Evolutionary conservation across 306 rosid genomes (phyloP).

Genomic region (Acmispon strigosus): DNA sequence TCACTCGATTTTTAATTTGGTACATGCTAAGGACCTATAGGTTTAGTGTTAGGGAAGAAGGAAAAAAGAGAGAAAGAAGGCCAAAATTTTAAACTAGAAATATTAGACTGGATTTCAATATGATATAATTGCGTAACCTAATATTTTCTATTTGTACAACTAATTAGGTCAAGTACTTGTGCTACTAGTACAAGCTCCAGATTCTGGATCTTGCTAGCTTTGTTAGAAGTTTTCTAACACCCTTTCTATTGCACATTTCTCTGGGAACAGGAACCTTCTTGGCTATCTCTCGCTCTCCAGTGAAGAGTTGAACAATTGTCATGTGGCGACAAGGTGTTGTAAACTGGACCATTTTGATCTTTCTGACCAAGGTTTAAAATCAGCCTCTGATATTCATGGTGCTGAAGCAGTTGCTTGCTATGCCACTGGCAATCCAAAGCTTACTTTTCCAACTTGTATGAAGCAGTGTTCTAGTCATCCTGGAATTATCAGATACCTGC

Average conservation of each 20-base stretch:
- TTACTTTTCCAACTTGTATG: slow-evolving; percentile 66
- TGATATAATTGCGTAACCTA: too few relatives aligned
- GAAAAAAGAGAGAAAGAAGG: too few relatives aligned
- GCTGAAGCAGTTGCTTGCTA: slow-evolving; percentile 89
- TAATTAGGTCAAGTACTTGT: too few relatives aligned
- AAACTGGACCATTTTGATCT: slow-evolving; percentile 35
- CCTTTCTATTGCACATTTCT: slow-evolving; percentile 9
- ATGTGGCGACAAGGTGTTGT: slow-evolving; percentile 72
- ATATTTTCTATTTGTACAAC: too few relatives aligned
- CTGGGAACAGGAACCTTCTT: slow-evolving; percentile 66
- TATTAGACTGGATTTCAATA: too few relatives aligned
- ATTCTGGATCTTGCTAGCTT: not conserved
- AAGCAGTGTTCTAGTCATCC: slow-evolving; percentile 46
- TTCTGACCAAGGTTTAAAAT: slow-evolving; percentile 50
- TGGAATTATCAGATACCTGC: slow-evolving; percentile 48
- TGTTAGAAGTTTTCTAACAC: not conserved
- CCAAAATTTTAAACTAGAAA: too few relatives aligned
- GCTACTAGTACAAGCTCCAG: too few relatives aligned
- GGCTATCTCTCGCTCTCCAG: slow-evolving; percentile 72
- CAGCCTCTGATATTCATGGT: slow-evolving; percentile 61
- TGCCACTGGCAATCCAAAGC: slow-evolving; percentile 51
- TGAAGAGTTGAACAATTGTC: slow-evolving; percentile 47
- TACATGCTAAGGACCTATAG: too few relatives aligned
- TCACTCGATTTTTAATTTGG: too few relatives aligned
- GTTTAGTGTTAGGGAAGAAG: too few relatives aligned